These are phyloP conservation scores for Ophiosphaerella narmari DNA, from an alignment of 2,329 filamentous ascomycete species.

Conservation along the genomic window DNA sequence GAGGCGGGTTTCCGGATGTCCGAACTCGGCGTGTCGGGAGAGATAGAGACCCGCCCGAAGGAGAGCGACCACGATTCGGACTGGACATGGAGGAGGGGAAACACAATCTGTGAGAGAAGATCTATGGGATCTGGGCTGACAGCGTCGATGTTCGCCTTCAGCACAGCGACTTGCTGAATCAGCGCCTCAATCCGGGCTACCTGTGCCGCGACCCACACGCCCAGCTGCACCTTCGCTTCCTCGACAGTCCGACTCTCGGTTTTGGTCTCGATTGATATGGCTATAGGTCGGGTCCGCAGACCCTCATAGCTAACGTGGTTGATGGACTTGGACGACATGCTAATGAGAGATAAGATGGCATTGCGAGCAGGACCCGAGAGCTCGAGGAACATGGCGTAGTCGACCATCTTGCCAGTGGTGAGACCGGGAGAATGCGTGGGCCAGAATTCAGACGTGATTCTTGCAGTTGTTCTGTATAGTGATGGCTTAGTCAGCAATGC, in stretches of 20 bases:
- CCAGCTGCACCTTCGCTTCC: conserved; percentile 22
- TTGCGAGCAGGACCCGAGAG: conserved; percentile 14
- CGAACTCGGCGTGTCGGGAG: no score
- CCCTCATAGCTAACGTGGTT: conserved; percentile 20
- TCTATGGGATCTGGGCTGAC: no score
- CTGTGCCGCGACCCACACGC: conserved; percentile 17
- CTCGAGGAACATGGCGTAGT: conserved; percentile 20
- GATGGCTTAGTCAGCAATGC: conserved; percentile 12
- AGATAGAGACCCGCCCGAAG: no score
- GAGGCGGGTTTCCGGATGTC: no score
- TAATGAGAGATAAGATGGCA: conserved; percentile 14
- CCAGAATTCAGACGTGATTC: conserved; percentile 15
- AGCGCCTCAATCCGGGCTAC: conserved; percentile 14
- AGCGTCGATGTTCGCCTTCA: conserved; percentile 1
- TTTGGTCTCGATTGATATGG: conserved; percentile 21
- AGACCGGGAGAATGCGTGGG: conserved; percentile 14
- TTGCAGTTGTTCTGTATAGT: conserved; percentile 16
- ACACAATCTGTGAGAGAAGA: no score
- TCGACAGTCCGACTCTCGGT: conserved; percentile 18
- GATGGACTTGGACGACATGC: conserved; percentile 14
- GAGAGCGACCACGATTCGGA: no score
- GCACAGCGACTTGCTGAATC: conserved; percentile 3
- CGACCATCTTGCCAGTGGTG: conserved; percentile 20
- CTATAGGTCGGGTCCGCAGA: conserved; percentile 8
- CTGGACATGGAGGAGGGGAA: no score